A percentile compares a stretch with the other conserved stretches of the same genome.
Conservation (phyloP, 2,329 filamentous ascomycete genomes). For the Botrytis hyacinthi region DNA sequence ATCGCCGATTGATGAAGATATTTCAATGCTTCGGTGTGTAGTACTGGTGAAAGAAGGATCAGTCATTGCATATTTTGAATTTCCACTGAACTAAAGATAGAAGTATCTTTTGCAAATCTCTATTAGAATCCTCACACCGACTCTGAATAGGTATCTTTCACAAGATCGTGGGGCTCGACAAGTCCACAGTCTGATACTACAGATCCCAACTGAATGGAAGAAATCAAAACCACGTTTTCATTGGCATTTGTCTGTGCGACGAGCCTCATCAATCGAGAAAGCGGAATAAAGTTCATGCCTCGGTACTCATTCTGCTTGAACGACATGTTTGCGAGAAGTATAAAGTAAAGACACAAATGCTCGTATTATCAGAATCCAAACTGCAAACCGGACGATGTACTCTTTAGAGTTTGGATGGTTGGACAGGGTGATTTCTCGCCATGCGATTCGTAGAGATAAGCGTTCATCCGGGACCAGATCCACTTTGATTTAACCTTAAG, state of each 20-base stretch:
- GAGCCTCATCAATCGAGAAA: not conserved
- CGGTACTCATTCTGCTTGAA: not conserved
- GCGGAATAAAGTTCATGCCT: not conserved
- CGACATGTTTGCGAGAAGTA: not conserved
- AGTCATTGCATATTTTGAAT: not conserved
- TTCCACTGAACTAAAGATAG: not conserved
- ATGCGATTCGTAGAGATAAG: not conserved
- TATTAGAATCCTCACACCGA: not conserved
- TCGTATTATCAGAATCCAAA: not conserved
- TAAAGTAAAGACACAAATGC: not conserved
- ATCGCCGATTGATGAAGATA: not conserved
- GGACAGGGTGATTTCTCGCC: not conserved
- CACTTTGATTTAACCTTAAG: not conserved
- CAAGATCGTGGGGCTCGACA: not conserved
- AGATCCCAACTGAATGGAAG: not conserved
- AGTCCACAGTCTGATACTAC: not conserved
- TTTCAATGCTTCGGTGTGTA: not conserved
- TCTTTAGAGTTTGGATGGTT: not conserved
- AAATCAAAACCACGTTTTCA: not conserved
- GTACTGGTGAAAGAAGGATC: not conserved
- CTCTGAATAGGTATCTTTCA: not conserved
- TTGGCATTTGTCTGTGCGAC: constrained; percentile 6
- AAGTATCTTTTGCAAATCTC: not conserved
- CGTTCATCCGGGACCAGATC: not conserved
- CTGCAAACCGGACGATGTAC: not conserved